Evolutionary conservation across 345 rosid genomes (phyloP).

Genomic region (Lepidium aucheri): DNA sequence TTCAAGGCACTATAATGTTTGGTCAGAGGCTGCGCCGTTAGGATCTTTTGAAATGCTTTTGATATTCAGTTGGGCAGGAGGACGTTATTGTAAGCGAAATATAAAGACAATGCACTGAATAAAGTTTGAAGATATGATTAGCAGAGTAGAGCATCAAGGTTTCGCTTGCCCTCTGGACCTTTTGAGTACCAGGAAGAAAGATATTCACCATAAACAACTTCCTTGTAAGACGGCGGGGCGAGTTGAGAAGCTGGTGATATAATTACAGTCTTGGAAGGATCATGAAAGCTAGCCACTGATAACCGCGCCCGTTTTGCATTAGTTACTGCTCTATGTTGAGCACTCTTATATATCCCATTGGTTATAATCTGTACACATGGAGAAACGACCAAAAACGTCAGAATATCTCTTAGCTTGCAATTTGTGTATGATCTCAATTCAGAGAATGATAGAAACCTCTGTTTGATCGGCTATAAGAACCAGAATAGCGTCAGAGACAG

Average conservation of each 20-base stretch:
- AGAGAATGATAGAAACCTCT: conserved; percentile 40
- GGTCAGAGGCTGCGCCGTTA: too few relatives aligned
- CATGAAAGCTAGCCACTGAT: conserved; percentile 84
- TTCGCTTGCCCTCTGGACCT: conserved; percentile 77
- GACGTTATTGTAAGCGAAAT: background rate
- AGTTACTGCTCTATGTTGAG: conserved; percentile 66
- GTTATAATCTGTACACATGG: conserved; percentile 51
- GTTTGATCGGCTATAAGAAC: conserved; percentile 76
- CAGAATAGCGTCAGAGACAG: conserved; percentile 53
- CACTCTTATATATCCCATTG: conserved; percentile 65
- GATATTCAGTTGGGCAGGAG: too few relatives aligned
- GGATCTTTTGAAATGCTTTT: too few relatives aligned
- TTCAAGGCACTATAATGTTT: too few relatives aligned
- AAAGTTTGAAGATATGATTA: background rate
- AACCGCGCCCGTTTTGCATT: conserved; percentile 51
- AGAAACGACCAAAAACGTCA: background rate
- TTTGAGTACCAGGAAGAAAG: conserved; percentile 75
- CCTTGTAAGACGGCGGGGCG: conserved; percentile 38
- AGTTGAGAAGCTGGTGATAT: conserved; percentile 51
- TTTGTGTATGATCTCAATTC: background rate
- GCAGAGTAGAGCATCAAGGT: conserved; percentile 52
- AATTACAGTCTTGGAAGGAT: conserved; percentile 54
- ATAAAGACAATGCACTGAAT: background rate
- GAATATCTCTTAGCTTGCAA: background rate
- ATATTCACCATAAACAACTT: conserved; percentile 53